phyloP scores from a whole-genome alignment of 176 grass and related monocot genomes.

The Metroxylon sagu region DNA sequence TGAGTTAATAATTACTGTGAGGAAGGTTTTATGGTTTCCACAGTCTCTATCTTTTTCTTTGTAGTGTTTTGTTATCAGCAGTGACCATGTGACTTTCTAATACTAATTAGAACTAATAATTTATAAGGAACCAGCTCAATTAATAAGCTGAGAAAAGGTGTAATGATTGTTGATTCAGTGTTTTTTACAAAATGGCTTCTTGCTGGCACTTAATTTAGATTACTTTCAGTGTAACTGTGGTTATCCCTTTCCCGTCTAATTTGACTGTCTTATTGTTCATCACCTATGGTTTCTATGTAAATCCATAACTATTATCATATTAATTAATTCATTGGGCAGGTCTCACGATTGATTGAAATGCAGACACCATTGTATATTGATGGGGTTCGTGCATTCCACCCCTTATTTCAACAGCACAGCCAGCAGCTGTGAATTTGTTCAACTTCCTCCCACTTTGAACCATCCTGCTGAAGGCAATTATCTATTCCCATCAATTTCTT shows the following conservation, averaged over 20 bases:
- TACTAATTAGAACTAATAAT: too few species aligned
- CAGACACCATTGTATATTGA: slow-evolving; percentile 65
- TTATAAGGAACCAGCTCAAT: too few species aligned
- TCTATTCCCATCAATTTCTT: background rate
- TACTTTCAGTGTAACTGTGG: too few species aligned
- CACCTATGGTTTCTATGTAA: background rate
- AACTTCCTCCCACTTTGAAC: slow-evolving; percentile 5
- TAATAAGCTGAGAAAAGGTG: too few species aligned
- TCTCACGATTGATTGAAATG: slow-evolving; percentile 83
- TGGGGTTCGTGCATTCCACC: slow-evolving; percentile 34
- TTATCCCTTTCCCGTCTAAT: background rate
- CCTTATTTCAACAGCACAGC: slow-evolving; percentile 20
- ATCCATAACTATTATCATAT: background rate
- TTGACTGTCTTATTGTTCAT: background rate
- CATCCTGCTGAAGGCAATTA: slow-evolving; percentile 17
- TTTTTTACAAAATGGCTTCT: too few species aligned
- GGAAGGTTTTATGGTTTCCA: too few species aligned
- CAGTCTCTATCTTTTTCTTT: too few species aligned
- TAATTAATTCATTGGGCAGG: slow-evolving; percentile 26
- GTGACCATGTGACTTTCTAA: too few species aligned
- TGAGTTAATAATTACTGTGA: too few species aligned
- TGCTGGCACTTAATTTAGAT: too few species aligned
- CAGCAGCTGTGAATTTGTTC: background rate
- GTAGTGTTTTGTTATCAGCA: too few species aligned
- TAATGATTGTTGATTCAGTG: too few species aligned